Conservation (phyloP, 441 rosid genomes). For the Populus trichocarpa region DNA sequence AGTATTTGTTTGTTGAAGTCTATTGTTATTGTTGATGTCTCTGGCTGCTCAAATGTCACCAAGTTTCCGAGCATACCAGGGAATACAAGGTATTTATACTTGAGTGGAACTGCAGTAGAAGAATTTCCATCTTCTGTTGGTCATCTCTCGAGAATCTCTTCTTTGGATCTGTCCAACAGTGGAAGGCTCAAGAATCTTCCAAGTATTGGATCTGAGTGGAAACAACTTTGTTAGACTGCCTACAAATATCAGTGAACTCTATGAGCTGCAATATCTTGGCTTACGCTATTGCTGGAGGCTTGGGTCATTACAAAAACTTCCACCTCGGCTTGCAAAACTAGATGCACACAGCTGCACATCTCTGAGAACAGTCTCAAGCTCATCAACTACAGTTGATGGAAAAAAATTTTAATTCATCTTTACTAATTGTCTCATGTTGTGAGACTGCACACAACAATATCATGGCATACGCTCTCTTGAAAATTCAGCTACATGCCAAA, state of each 20-base stretch:
- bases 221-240: slow-evolving; percentile 1
- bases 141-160: not conserved
- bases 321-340: not conserved
- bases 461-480: not conserved
- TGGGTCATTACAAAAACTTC: not conserved
- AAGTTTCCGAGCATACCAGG: slow-evolving; percentile 18
- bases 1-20: slow-evolving; percentile 4
- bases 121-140: slow-evolving; percentile 11
- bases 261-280: not conserved
- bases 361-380: not conserved
- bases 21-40: slow-evolving; percentile 6
- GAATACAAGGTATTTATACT: not conserved
- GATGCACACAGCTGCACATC: slow-evolving; percentile 2
- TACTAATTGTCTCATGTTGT: slow-evolving; percentile 6
- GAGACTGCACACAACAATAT: not conserved
- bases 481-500: not conserved
- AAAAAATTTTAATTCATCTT: not conserved
- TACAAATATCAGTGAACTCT: slow-evolving; percentile 6
- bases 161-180: not conserved
- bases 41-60: slow-evolving; percentile 17
- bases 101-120: slow-evolving; percentile 10
- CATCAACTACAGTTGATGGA: too few species aligned
- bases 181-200: not conserved
- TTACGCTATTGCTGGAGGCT: slow-evolving; percentile 13
- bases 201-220: not conserved